Evolutionary conservation across 495 filamentous ascomycete genomes (phyloP), one percentile per base, ranked within the genome.

Genomic region (Amniculicola lignicola): DNA sequence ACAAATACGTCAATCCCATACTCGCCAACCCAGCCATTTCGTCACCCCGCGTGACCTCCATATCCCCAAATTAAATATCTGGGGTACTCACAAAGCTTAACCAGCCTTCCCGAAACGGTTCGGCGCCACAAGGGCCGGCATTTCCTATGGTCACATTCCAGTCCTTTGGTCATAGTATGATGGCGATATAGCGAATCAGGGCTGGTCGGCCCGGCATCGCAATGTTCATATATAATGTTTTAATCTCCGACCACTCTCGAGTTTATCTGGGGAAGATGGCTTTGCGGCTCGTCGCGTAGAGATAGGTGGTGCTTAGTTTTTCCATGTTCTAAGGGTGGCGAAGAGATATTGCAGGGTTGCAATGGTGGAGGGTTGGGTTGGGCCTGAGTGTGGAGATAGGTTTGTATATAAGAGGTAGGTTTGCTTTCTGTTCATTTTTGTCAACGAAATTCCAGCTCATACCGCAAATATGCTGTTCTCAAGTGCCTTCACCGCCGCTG

Each of bases 171-270:
- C n/a, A n/a, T n/a, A n/a, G n/a, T n/a, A n/a, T n/a, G n/a, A n/a
- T n/a, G n/a, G n/a, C n/a, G n/a, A n/a, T n/a, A 24, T 19, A 23
- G 14, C 58, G 51, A 61, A 61, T 61, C 41, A 61, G 45, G 51
- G 44, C 39, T n/a, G 27, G 24, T 18, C 58, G 58, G 58, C 14
- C 58, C 58, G 58, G 10, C 2, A 27, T 44, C 38, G 15, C 41
- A 36, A 55, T 61, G 10, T 56, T 38, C 14, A 55, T 44, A 55
- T 31, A 61, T 18, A 21, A 44, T 31, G 27, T 47, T 51, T 61
- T 49, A 61, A 61, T 61, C 43, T 61, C 42, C 37, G 38, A 51
- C 51, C 41, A 54, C 42, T 61, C 23, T 61, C 9, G 25, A 18
- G n/a, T 51, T 4, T 61, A 61, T 61, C 58, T 55, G 51, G 51